A percentile compares a stretch with the other conserved stretches of the same genome.
Evolutionary conservation across 768 basidiomycete genomes (phyloP).

Genomic region (Hemileccinum rubropunctum): DNA sequence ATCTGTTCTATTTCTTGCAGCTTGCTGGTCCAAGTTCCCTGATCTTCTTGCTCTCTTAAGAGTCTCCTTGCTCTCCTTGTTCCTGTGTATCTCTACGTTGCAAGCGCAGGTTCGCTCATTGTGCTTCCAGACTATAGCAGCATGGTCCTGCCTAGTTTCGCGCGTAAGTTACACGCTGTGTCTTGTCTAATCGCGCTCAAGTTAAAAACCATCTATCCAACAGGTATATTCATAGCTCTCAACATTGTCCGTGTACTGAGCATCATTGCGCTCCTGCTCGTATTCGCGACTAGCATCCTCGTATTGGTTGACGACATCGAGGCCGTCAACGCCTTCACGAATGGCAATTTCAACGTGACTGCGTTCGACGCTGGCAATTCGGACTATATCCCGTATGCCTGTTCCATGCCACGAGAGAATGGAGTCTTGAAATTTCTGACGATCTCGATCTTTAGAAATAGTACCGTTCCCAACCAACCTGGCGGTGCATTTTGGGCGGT

Average conservation of each 20-base stretch:
- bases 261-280: slow-evolving; percentile 74
- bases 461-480: slow-evolving; percentile 90
- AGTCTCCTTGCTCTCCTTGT: no score
- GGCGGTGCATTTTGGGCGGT: slow-evolving; percentile 93
- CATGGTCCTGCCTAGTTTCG: slow-evolving; percentile 28
- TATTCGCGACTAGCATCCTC: slow-evolving; percentile 73
- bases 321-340: slow-evolving; percentile 64
- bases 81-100: slow-evolving; percentile 4
- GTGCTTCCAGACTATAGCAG: background rate
- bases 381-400: slow-evolving; percentile 71
- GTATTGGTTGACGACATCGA: slow-evolving; percentile 74
- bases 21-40: slow-evolving; percentile 29
- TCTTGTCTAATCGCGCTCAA: background rate
- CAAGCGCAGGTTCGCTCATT: slow-evolving; percentile 23
- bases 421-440: background rate
- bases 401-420: background rate
- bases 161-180: slow-evolving; percentile 18
- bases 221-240: slow-evolving; percentile 67
- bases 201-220: background rate
- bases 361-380: slow-evolving; percentile 51
- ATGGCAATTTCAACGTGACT: slow-evolving; percentile 35
- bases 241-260: slow-evolving; percentile 76
- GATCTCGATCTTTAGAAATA: slow-evolving; percentile 40
- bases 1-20: background rate
- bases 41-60: no score